Evolutionary conservation across 176 grass and related monocot species (phyloP).

Genomic region (Zoysia pacifica): DNA sequence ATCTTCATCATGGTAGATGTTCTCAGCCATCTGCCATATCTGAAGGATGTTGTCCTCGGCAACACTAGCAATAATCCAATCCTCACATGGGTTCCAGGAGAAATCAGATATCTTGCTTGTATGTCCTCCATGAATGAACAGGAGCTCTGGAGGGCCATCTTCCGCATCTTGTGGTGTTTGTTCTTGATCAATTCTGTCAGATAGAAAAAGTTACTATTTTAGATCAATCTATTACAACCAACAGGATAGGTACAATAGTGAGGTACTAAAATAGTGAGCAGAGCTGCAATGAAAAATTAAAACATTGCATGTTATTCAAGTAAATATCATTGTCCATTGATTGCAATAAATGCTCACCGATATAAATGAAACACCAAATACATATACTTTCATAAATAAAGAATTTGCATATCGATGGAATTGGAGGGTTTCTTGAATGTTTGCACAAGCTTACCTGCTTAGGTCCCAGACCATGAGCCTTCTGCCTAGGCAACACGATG

Average conservation of each 20-base stretch:
- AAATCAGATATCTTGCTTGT: slow-evolving; percentile 99
- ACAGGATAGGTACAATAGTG: no score
- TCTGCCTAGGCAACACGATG: slow-evolving; percentile 91
- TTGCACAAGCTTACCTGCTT: slow-evolving; percentile 65
- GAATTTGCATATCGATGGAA: not conserved
- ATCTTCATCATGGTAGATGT: slow-evolving; percentile 97
- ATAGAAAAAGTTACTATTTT: not conserved
- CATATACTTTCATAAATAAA: no score
- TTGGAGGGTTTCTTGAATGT: not conserved
- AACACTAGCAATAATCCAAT: slow-evolving; percentile 90
- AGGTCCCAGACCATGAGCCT: slow-evolving; percentile 99
- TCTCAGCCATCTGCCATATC: slow-evolving; percentile 99
- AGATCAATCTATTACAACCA: slow-evolving; percentile 3
- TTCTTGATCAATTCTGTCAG: slow-evolving; percentile 78
- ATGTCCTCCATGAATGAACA: slow-evolving; percentile 97
- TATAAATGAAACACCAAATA: not conserved
- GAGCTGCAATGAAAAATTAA: not conserved
- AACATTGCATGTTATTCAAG: not conserved
- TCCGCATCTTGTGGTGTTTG: slow-evolving; percentile 92
- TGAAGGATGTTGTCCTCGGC: slow-evolving; percentile 98
- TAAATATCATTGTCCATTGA: not conserved
- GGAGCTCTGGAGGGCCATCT: slow-evolving; percentile 84
- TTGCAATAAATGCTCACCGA: not conserved
- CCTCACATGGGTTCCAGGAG: slow-evolving; percentile 95
- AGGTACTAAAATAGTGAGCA: not conserved